Evolutionary conservation across 2,329 filamentous ascomycete species (phyloP).

Genomic region (Pseudogymnoascus sp.): DNA sequence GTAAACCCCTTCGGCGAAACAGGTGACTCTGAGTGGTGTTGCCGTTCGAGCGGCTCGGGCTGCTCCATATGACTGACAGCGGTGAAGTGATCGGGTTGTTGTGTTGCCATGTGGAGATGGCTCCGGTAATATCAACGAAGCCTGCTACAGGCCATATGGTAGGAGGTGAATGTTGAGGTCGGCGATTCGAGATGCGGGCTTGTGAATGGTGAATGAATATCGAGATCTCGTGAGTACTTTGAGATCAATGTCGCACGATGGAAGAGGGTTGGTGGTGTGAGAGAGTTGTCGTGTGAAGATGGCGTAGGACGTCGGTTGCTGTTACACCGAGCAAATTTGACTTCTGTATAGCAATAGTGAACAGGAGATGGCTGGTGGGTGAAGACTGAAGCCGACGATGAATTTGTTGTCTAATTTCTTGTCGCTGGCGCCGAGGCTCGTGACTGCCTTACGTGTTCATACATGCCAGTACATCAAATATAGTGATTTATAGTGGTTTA

Average conservation of each 20-base stretch:
- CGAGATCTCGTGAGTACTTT: not conserved
- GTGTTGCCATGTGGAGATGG: slow-evolving; percentile 2
- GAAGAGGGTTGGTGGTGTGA: not conserved
- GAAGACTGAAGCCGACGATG: not conserved
- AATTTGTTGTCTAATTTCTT: not conserved
- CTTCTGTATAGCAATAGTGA: not conserved
- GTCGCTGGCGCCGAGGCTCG: not conserved
- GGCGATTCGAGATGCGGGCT: not conserved
- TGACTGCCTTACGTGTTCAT: slow-evolving; percentile 1
- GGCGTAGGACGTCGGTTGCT: not conserved
- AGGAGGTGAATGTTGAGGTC: not conserved
- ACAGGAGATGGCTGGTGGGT: not conserved
- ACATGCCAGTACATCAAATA: not conserved
- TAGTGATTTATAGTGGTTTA: not conserved
- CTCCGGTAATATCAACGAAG: not conserved
- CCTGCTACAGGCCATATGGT: not conserved
- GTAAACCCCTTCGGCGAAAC: not conserved
- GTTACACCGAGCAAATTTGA: slow-evolving; percentile 1
- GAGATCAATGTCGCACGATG: not conserved
- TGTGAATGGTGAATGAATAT: not conserved
- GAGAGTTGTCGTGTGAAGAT: not conserved
- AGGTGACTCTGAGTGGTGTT: not conserved
- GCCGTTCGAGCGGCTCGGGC: not conserved
- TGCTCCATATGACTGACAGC: not conserved
- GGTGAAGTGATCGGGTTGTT: not conserved